These are phyloP conservation scores for Myriosclerotinia curreyana DNA, from an alignment of 2,329 filamentous ascomycete species.

Conservation along the genomic window DNA sequence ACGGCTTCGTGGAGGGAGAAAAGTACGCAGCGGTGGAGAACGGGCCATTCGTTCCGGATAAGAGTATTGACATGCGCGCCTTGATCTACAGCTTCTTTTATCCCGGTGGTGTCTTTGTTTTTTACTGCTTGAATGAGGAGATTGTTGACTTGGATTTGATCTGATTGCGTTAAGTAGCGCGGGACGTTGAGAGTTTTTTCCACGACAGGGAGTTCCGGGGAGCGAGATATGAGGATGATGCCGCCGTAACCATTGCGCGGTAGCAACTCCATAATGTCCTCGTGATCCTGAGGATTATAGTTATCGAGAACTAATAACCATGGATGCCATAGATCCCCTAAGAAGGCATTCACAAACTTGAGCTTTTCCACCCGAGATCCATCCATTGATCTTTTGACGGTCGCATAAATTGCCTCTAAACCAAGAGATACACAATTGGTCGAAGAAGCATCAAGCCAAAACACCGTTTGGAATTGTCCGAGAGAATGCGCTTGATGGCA, in stretches of 20 bases:
- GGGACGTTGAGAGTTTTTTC: slow-evolving; percentile 17
- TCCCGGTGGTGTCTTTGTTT: slow-evolving; percentile 19
- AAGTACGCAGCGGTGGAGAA: slow-evolving; percentile 27
- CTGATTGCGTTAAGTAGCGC: slow-evolving; percentile 24
- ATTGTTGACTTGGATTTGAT: slow-evolving; percentile 22
- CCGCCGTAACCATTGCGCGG: slow-evolving; percentile 26
- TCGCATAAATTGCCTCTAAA: slow-evolving; percentile 27
- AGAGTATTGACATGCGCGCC: slow-evolving; percentile 27
- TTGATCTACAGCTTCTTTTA: slow-evolving; percentile 24
- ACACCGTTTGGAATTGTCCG: slow-evolving; percentile 25
- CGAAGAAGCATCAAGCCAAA: slow-evolving; percentile 26
- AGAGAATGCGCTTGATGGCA: slow-evolving; percentile 23
- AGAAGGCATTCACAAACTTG: slow-evolving; percentile 26
- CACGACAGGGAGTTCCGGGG: not conserved
- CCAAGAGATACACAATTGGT: slow-evolving; percentile 24
- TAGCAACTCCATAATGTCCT: slow-evolving; percentile 25
- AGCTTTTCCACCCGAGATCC: slow-evolving; percentile 25
- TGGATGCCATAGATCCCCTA: slow-evolving; percentile 28
- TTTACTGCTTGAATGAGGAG: slow-evolving; percentile 24
- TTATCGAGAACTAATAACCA: slow-evolving; percentile 28
- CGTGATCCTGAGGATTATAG: slow-evolving; percentile 21
- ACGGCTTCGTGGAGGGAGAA: slow-evolving; percentile 30
- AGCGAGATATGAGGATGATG: not conserved
- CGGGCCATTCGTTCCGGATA: slow-evolving; percentile 27
- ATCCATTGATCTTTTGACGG: slow-evolving; percentile 24